Base-by-base conservation (phyloP, 192 early-diverging fungal species). In the Coemansia sp. region DNA sequence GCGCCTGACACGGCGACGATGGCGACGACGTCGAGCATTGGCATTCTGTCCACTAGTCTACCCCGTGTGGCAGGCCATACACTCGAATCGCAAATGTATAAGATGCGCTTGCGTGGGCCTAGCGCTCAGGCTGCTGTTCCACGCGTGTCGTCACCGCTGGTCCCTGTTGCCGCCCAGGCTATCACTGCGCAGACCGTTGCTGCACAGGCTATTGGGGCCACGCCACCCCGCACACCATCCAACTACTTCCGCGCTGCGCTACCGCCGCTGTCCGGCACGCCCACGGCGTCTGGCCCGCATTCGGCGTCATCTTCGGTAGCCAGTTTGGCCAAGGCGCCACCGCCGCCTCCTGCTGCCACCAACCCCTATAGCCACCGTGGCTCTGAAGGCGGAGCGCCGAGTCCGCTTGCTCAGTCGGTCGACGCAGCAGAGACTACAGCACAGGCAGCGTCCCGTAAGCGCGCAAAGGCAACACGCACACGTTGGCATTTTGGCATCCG, bases 401-500 rank as follows among this genome's bases (percentile, higher is more conserved):
- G 68, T 15, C 72, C 77, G 0, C 57, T 73, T 31, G 67, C 70
- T 17, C 59, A 61, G 19, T 61, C 59, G 19, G 59, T 61, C 14
- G 69, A 64, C 9, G 66, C 59, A n/a, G n/a, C 53, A 29, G 62
- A 51, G 15, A 34, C 45, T 31, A 32, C 64, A 2, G 63, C 62
- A 21, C 62, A 38, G 25, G 51, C 50, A 5, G 61, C 66, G 23
- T 64, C 72, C 69, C 72, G 80, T 42, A 83, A 83, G 75, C 80
- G 80, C 21, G 75, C 80, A 14, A 83, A 83, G 75, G 51, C 72
- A 37, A 80, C 78, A 17, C 82, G 93, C 51, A 89, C 93, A 5
- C 93, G 92, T 76, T 99, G 98, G 98, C 96, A 99, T 82, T 98
- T 97, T 87, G 98, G 98, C 21, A 98, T 99, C 68, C 89, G 98